Percentiles rank a stretch among this genome's conserved stretches.
phyloP scores from a whole-genome alignment of 768 basidiomycete genomes.

The Boletellus ananiceps region DNA sequence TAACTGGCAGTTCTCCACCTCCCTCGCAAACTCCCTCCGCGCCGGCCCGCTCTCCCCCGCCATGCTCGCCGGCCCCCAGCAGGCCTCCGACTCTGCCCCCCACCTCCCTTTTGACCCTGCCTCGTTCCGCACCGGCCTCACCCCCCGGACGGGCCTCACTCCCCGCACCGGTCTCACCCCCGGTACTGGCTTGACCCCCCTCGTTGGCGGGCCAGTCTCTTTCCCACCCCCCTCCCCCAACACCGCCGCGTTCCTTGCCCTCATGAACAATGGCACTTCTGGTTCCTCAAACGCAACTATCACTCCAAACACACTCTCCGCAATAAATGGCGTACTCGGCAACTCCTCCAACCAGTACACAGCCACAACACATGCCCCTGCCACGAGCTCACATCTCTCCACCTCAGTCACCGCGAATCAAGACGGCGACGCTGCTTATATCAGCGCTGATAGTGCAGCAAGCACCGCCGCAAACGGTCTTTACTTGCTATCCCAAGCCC shows the following conservation, averaged over 20 bases:
- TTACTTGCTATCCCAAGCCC: constrained; percentile 90
- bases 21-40: constrained; percentile 73
- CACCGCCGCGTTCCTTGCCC: constrained; percentile 87
- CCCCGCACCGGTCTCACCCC: constrained; percentile 80
- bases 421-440: constrained; percentile 32
- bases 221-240: constrained; percentile 85
- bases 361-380: constrained; percentile 29
- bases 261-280: constrained; percentile 64
- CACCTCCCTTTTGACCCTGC: constrained; percentile 60
- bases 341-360: constrained; percentile 23
- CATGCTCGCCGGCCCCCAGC: constrained; percentile 88
- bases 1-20: constrained; percentile 58
- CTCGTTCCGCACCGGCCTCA: constrained; percentile 80
- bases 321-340: constrained; percentile 73
- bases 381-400: constrained; percentile 34
- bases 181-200: constrained; percentile 72
- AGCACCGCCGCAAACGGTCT: constrained; percentile 84
- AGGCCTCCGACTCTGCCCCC: constrained; percentile 35
- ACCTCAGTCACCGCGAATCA: constrained; percentile 33
- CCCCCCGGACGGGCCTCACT: constrained; percentile 81
- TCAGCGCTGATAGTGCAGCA: constrained; percentile 53
- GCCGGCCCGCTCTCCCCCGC: constrained; percentile 94
- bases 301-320: constrained; percentile 55
- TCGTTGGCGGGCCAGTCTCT: constrained; percentile 65
- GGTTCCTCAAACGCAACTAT: constrained; percentile 41